phyloP scores from a whole-genome alignment of 495 filamentous ascomycete species.

The Neurospora sp. region DNA sequence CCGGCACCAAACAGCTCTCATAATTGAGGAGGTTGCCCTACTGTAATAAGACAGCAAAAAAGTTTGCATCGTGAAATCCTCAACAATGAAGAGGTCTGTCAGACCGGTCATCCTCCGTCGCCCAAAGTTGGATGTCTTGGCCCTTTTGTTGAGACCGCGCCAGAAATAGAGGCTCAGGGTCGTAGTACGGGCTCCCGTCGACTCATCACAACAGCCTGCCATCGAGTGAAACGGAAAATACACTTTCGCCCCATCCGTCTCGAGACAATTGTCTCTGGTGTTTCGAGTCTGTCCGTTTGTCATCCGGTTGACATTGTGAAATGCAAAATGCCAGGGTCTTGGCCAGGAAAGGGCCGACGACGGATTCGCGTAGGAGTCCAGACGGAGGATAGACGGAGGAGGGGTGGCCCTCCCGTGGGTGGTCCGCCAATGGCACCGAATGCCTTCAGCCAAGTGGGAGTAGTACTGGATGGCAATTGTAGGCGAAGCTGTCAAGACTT shows the following conservation, averaged over 20 bases:
- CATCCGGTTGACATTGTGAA: not conserved
- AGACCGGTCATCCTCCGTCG: not conserved
- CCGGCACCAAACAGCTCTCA: not conserved
- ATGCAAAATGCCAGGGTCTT: not conserved
- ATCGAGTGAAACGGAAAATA: not conserved
- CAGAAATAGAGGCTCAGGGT: not conserved
- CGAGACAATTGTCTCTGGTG: not conserved
- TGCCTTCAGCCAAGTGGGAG: not conserved
- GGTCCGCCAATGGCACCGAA: not conserved
- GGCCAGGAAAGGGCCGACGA: not conserved
- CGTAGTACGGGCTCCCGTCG: not conserved
- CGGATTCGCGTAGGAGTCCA: not conserved
- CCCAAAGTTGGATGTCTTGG: not conserved
- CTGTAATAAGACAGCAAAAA: not conserved
- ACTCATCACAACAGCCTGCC: not conserved
- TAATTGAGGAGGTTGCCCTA: not conserved
- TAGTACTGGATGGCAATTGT: not conserved
- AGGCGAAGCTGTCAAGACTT: not conserved
- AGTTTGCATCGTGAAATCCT: not conserved
- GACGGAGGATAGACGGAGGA: not conserved
- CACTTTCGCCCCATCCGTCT: not conserved
- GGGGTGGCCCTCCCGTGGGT: not conserved
- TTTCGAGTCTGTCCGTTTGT: not conserved
- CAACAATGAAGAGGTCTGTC: not conserved
- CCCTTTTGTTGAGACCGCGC: not conserved